These are phyloP conservation scores for Penicilliopsis zonata DNA, from an alignment of 495 filamentous ascomycete genomes.

Conservation along the genomic window DNA sequence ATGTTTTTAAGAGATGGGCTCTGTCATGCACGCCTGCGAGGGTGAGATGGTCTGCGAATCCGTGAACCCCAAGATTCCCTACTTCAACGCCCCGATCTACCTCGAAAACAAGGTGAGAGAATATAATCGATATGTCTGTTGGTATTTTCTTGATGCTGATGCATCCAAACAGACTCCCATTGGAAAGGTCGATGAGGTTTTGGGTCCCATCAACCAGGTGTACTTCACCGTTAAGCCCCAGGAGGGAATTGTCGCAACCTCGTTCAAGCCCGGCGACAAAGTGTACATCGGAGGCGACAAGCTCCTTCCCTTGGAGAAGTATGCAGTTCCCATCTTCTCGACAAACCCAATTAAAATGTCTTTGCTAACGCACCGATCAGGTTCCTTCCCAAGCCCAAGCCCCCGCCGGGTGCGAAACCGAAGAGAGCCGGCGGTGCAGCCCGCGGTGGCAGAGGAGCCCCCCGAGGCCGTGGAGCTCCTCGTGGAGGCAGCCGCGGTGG, in stretches of 20 bases:
- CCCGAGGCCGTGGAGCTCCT: too few species aligned
- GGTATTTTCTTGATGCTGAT: slow-evolving; percentile 10
- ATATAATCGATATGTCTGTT: too few species aligned
- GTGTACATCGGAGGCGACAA: slow-evolving; percentile 94
- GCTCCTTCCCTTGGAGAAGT: slow-evolving; percentile 83
- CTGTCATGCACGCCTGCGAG: slow-evolving; percentile 86
- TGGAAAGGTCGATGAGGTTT: slow-evolving; percentile 51
- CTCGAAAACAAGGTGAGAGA: slow-evolving; percentile 83
- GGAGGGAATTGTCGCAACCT: slow-evolving; percentile 87
- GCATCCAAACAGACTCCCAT: slow-evolving; percentile 34
- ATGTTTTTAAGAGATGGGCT: slow-evolving; percentile 64
- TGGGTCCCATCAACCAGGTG: slow-evolving; percentile 90
- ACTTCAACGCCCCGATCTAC: slow-evolving; percentile 98
- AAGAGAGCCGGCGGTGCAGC: slow-evolving; percentile 46
- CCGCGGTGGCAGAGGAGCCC: slow-evolving; percentile 25
- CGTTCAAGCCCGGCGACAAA: slow-evolving; percentile 93
- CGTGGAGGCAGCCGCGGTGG: slow-evolving; percentile 30
- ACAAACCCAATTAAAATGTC: slow-evolving; percentile 7
- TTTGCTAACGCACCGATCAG: slow-evolving; percentile 19
- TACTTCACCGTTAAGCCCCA: slow-evolving; percentile 96
- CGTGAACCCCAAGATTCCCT: slow-evolving; percentile 88
- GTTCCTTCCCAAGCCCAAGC: slow-evolving; percentile 92
- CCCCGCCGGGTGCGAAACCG: slow-evolving; percentile 56
- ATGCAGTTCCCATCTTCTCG: slow-evolving; percentile 8
- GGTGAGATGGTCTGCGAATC: slow-evolving; percentile 94